phyloP scores from a whole-genome alignment of 306 rosid species.

The Calophaca sinica region DNA sequence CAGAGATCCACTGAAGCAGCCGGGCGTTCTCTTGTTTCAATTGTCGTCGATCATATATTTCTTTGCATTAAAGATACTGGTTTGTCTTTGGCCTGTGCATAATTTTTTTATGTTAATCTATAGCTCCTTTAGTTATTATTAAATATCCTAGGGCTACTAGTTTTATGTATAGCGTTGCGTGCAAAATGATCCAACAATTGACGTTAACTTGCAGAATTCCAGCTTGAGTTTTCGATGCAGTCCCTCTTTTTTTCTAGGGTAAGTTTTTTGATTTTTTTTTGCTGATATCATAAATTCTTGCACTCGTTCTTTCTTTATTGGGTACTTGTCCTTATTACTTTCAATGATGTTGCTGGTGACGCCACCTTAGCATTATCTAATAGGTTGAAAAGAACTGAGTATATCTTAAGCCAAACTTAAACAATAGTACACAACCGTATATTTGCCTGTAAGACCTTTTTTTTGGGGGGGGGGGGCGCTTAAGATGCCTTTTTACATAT shows the following conservation, averaged over 20 bases:
- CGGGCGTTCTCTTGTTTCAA: conserved; percentile 81
- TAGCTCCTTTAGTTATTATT: conserved; percentile 35
- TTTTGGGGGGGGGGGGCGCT: neutral
- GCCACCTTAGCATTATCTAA: conserved; percentile 37
- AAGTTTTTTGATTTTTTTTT: conserved; percentile 40
- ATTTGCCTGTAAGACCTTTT: neutral
- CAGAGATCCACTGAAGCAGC: conserved; percentile 93
- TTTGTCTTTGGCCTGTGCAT: conserved; percentile 51
- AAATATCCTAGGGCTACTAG: conserved; percentile 27
- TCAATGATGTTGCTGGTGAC: conserved; percentile 11
- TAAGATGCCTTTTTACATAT: conserved; percentile 14
- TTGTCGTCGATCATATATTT: conserved; percentile 91
- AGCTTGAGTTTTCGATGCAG: conserved; percentile 93
- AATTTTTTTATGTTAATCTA: conserved; percentile 3
- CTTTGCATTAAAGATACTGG: conserved; percentile 89
- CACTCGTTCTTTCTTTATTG: conserved; percentile 19
- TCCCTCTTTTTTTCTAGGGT: conserved; percentile 94
- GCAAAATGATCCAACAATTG: conserved; percentile 44
- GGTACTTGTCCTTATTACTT: conserved; percentile 34
- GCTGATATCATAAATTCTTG: conserved; percentile 11
- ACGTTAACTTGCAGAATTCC: conserved; percentile 77
- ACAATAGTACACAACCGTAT: conserved; percentile 17
- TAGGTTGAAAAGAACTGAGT: conserved; percentile 10
- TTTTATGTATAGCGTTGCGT: conserved; percentile 12
- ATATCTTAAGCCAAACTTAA: conserved; percentile 14